A percentile compares a stretch with the other conserved stretches of the same genome.
phyloP scores from a whole-genome alignment of 176 grass and related monocot genomes.

The Raddia distichophylla region DNA sequence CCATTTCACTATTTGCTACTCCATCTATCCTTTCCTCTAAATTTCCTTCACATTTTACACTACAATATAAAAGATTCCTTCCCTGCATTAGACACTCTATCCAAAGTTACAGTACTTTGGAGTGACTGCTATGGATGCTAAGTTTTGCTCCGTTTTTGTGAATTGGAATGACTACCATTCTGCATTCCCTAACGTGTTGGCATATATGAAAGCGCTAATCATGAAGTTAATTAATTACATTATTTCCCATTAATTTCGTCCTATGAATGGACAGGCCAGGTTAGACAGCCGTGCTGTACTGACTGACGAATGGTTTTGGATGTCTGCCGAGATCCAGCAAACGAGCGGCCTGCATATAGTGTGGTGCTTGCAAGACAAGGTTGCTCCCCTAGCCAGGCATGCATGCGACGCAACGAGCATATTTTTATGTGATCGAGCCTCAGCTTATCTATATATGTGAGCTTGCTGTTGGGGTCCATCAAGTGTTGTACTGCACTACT shows the following conservation, averaged over 20 bases:
- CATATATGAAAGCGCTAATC: neutral
- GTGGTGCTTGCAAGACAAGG: conserved; percentile 68
- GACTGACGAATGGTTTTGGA: neutral
- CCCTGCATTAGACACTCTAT: too few species aligned
- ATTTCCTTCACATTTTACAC: too few species aligned
- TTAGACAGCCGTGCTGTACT: conserved; percentile 26
- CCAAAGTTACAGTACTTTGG: too few species aligned
- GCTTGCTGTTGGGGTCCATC: conserved; percentile 79
- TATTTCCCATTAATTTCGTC: neutral
- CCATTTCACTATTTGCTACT: too few species aligned
- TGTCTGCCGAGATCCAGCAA: conserved; percentile 11
- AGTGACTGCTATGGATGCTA: too few species aligned
- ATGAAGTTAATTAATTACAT: neutral
- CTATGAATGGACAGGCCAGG: neutral
- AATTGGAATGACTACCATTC: too few species aligned
- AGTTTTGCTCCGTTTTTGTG: too few species aligned
- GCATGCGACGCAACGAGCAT: conserved; percentile 57
- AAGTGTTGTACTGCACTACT: conserved; percentile 81
- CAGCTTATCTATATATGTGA: conserved; percentile 40
- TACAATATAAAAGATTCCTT: too few species aligned
- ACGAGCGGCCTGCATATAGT: neutral
- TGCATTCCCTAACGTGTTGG: neutral
- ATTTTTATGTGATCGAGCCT: conserved; percentile 59
- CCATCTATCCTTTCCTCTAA: too few species aligned
- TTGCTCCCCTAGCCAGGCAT: conserved; percentile 56